Conservation (phyloP, 805 yeast genomes). For the Candida insectorum region DNA sequence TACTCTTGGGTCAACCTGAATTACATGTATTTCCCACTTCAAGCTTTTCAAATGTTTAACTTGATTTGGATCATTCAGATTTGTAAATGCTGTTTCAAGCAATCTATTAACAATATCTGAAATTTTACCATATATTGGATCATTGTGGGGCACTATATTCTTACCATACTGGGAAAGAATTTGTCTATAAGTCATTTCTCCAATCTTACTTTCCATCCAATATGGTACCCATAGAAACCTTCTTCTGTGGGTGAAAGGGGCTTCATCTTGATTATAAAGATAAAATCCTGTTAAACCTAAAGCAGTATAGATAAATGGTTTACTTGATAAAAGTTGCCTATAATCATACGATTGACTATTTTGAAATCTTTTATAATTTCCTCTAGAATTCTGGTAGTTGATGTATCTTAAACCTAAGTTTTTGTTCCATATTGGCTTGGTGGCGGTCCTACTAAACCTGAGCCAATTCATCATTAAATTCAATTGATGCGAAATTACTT, state of each 20-base stretch:
- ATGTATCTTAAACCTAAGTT: too few relatives aligned
- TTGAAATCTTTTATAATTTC: conserved; percentile 23
- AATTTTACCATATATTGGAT: conserved; percentile 59
- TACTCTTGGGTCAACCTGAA: conserved; percentile 54
- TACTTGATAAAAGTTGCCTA: conserved; percentile 17
- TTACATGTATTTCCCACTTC: conserved; percentile 79
- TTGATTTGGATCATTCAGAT: conserved; percentile 28
- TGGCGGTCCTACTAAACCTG: too few relatives aligned
- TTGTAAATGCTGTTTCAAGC: conserved; percentile 52
- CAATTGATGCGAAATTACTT: too few relatives aligned
- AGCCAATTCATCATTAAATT: too few relatives aligned
- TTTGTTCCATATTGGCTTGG: too few relatives aligned
- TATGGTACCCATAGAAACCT: conserved; percentile 72
- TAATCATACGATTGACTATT: conserved; percentile 4
- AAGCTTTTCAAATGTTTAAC: conserved; percentile 33
- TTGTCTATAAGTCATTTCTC: conserved; percentile 61
- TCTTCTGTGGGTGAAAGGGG: conserved; percentile 73
- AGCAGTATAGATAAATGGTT: conserved; percentile 31
- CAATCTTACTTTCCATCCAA: conserved; percentile 59
- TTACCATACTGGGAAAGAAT: conserved; percentile 52
- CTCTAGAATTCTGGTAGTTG: too few relatives aligned
- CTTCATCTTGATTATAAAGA: conserved; percentile 57
- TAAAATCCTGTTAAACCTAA: conserved; percentile 22
- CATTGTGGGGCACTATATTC: conserved; percentile 55
- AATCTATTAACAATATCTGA: conserved; percentile 61